A percentile compares a stretch with the other conserved stretches of the same genome.
Evolutionary conservation across 2,329 filamentous ascomycete genomes (phyloP).

Genomic region (Exophiala sp.): DNA sequence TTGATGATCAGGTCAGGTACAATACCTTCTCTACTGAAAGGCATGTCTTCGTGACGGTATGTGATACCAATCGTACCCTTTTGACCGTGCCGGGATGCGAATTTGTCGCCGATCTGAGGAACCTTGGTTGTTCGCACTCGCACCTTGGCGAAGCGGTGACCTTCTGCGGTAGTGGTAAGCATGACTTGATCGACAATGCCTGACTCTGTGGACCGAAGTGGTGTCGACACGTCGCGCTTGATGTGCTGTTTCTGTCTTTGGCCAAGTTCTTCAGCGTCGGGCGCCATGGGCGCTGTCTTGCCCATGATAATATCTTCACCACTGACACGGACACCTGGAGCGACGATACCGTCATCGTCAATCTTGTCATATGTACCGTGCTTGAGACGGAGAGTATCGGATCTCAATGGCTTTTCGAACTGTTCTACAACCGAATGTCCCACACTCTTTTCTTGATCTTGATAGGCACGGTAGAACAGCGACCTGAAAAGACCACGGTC

Average conservation of each 20-base stretch:
- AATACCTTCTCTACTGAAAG: constrained; percentile 87
- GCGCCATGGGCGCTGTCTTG: constrained; percentile 91
- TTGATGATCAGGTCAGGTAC: constrained; percentile 98
- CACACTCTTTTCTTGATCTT: constrained; percentile 93
- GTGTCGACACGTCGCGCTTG: constrained; percentile 93
- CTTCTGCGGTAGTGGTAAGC: constrained; percentile 90
- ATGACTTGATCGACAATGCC: constrained; percentile 94
- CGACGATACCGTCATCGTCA: constrained; percentile 91
- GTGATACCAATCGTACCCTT: constrained; percentile 99
- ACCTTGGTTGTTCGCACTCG: constrained; percentile 96
- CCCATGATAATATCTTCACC: constrained; percentile 99
- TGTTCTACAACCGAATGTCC: constrained; percentile 88
- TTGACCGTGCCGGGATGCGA: constrained; percentile 97
- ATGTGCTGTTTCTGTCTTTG: constrained; percentile 86
- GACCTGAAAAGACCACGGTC: constrained; percentile 96
- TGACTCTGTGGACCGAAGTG: constrained; percentile 89
- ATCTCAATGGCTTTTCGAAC: constrained; percentile 91
- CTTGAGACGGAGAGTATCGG: constrained; percentile 86
- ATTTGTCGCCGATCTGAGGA: constrained; percentile 98
- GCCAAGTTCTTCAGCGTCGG: constrained; percentile 88
- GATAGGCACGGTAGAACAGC: constrained; percentile 96
- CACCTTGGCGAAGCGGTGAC: constrained; percentile 94
- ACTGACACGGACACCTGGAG: constrained; percentile 88
- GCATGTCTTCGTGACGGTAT: constrained; percentile 97
- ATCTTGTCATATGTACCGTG: constrained; percentile 90